A percentile compares a stretch with the other conserved stretches of the same genome.
phyloP scores from a whole-genome alignment of 345 rosid species.

The Populus deltoides region DNA sequence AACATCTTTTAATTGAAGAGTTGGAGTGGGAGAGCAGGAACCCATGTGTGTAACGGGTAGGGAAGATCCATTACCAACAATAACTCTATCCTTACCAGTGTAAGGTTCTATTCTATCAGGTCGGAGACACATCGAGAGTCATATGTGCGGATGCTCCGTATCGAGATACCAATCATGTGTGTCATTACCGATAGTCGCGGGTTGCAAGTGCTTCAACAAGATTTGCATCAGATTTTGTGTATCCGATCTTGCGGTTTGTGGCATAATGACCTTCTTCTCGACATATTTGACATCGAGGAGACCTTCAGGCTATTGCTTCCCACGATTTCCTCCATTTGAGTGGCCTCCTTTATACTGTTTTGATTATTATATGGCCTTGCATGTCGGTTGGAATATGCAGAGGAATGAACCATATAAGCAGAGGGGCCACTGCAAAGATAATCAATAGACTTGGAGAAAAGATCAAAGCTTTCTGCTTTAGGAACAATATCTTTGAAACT shows the following conservation, averaged over 20 bases:
- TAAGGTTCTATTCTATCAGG: not conserved
- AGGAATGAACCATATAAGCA: no score
- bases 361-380: not conserved
- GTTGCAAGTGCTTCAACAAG: not conserved
- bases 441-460: not conserved
- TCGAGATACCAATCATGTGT: not conserved
- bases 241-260: not conserved
- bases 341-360: no score
- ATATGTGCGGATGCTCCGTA: not conserved
- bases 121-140: not conserved
- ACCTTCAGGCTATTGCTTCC: not conserved
- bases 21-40: not conserved
- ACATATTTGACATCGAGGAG: not conserved
- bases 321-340: not conserved
- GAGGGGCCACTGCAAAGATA: not conserved
- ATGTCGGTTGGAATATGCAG: not conserved
- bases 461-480: not conserved
- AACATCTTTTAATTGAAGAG: not conserved
- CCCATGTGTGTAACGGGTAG: conserved; percentile 4
- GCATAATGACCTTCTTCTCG: not conserved
- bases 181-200: rapidly evolving
- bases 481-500: not conserved
- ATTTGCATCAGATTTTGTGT: not conserved
- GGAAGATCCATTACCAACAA: conserved; percentile 11
- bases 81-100: conserved; percentile 6